Evolutionary conservation across 106 monocot species (phyloP).

Genomic region (Apostasia ramifera): DNA sequence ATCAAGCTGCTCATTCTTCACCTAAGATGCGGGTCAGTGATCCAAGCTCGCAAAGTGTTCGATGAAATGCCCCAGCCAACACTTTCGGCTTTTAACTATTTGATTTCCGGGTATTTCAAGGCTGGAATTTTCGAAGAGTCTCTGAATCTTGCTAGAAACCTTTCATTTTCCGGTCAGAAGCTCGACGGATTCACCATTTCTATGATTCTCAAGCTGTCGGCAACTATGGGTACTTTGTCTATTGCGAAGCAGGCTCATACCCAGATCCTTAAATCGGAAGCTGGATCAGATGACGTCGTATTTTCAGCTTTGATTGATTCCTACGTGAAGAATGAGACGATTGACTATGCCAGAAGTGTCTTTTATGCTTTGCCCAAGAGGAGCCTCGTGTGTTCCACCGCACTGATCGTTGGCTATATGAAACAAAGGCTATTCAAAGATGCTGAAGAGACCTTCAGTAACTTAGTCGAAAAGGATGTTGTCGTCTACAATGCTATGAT

Average conservation of each 20-base stretch:
- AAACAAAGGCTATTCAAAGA: conserved; percentile 35
- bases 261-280: conserved; percentile 36
- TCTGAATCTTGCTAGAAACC: conserved; percentile 34
- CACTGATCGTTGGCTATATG: conserved; percentile 84
- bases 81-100: conserved; percentile 61
- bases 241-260: conserved; percentile 48
- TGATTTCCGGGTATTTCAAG: conserved; percentile 67
- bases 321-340: conserved; percentile 63
- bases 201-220: conserved; percentile 70
- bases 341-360: conserved; percentile 47
- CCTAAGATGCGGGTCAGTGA: conserved; percentile 41
- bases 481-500: conserved; percentile 95
- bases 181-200: conserved; percentile 77
- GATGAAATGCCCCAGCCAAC: conserved; percentile 60
- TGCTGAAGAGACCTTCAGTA: conserved; percentile 63
- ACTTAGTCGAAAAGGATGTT: conserved; percentile 41
- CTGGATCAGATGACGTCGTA: conserved; percentile 49
- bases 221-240: conserved; percentile 6
- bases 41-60: conserved; percentile 66
- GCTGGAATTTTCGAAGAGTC: conserved; percentile 21
- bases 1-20: conserved; percentile 76
- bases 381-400: conserved; percentile 60
- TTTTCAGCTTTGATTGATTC: conserved; percentile 66
- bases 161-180: conserved; percentile 32
- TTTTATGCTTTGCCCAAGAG: conserved; percentile 32